phyloP scores from a whole-genome alignment of 2,329 filamentous ascomycete species.

The Furcasterigmium furcatum region DNA sequence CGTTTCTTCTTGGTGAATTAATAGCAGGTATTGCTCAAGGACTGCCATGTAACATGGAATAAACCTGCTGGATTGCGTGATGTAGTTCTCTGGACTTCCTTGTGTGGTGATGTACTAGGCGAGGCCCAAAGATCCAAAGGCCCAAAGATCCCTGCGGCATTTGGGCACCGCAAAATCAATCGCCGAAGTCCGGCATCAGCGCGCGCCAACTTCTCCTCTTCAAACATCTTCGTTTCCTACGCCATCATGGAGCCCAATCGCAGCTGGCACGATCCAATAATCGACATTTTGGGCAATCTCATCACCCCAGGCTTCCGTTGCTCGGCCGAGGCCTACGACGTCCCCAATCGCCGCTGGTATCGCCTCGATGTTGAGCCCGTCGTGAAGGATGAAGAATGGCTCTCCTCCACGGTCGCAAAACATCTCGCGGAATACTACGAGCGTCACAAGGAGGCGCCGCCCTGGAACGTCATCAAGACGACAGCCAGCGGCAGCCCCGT shows the following conservation, averaged over 20 bases:
- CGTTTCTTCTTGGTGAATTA: too few relatives aligned
- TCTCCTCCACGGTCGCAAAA: background rate
- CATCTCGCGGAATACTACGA: slow-evolving; percentile 6
- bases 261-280: slow-evolving; percentile 8
- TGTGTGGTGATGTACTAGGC: too few relatives aligned
- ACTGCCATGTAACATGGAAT: too few relatives aligned
- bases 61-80: too few relatives aligned
- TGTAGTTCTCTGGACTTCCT: too few relatives aligned
- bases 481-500: slow-evolving; percentile 1
- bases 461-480: slow-evolving; percentile 4
- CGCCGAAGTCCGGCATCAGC: too few relatives aligned
- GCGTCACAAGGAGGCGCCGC: background rate
- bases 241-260: slow-evolving; percentile 4
- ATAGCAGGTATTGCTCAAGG: too few relatives aligned
- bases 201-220: too few relatives aligned
- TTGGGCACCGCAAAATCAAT: too few relatives aligned
- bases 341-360: slow-evolving; percentile 14
- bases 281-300: slow-evolving; percentile 10
- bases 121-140: too few relatives aligned
- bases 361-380: slow-evolving; percentile 8
- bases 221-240: too few relatives aligned
- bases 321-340: slow-evolving; percentile 9
- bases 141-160: too few relatives aligned
- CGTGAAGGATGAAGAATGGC: slow-evolving; percentile 5
- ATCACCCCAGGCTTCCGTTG: slow-evolving; percentile 7